These are phyloP conservation scores for Atalantia buxifolia DNA, from an alignment of 345 rosid genomes.

Conservation along the genomic window DNA sequence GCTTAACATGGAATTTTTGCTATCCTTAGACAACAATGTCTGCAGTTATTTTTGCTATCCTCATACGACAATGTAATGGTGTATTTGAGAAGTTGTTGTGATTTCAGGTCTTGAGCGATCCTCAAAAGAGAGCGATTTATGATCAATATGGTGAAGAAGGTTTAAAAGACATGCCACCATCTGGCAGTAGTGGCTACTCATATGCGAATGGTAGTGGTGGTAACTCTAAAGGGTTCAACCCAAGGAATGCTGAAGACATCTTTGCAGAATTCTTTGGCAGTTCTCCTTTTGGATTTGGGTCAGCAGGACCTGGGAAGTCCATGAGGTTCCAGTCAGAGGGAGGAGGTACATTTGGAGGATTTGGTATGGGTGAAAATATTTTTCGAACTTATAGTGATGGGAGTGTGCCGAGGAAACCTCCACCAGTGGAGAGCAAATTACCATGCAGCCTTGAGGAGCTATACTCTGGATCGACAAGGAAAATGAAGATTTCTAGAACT, in stretches of 20 bases:
- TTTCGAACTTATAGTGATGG: slow-evolving; percentile 69
- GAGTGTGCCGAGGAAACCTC: slow-evolving; percentile 59
- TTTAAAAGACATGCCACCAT: slow-evolving; percentile 71
- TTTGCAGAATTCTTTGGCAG: slow-evolving; percentile 95
- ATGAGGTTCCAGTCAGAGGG: slow-evolving; percentile 77
- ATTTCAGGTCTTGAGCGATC: slow-evolving; percentile 82
- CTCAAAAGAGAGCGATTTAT: slow-evolving; percentile 69
- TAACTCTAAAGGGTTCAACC: slow-evolving; percentile 69
- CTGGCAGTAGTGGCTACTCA: slow-evolving; percentile 44
- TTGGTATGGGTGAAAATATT: slow-evolving; percentile 48
- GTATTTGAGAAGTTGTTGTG: not conserved
- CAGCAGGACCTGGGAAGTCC: slow-evolving; percentile 67
- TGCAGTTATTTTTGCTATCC: not conserved
- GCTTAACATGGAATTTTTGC: not conserved
- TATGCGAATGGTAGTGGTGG: slow-evolving; percentile 27
- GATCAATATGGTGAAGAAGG: slow-evolving; percentile 97
- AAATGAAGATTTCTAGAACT: slow-evolving; percentile 97
- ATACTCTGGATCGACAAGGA: slow-evolving; percentile 84
- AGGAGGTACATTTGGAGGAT: slow-evolving; percentile 57
- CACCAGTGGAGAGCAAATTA: slow-evolving; percentile 87
- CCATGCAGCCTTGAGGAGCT: slow-evolving; percentile 93
- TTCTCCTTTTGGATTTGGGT: slow-evolving; percentile 80
- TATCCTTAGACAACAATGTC: not conserved
- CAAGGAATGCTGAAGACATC: slow-evolving; percentile 93
- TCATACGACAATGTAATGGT: not conserved